A percentile compares a stretch with the other conserved stretches of the same genome.
Conservation (phyloP, 805 yeast genomes). For the Schizosaccharomyces lindneri region DNA sequence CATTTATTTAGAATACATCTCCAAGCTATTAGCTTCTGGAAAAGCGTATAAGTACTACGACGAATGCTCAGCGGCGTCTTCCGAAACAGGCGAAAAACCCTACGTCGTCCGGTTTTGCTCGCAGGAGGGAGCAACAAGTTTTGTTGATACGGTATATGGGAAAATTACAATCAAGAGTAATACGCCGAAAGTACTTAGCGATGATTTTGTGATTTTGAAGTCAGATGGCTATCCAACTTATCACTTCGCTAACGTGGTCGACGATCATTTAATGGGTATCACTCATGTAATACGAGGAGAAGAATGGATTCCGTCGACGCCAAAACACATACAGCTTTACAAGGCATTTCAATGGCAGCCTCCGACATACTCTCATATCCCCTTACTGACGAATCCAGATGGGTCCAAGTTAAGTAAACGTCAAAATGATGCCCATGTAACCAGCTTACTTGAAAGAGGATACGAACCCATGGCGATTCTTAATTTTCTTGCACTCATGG, state of each 20-base stretch:
- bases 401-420: slow-evolving; percentile 56
- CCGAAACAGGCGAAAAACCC: slow-evolving; percentile 15
- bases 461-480: slow-evolving; percentile 66
- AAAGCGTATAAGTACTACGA: slow-evolving; percentile 59
- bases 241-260: slow-evolving; percentile 87
- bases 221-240: slow-evolving; percentile 93
- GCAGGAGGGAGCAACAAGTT: slow-evolving; percentile 42
- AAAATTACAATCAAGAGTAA: slow-evolving; percentile 50
- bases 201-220: slow-evolving; percentile 71
- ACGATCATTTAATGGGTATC: slow-evolving; percentile 77
- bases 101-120: slow-evolving; percentile 42
- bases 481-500: slow-evolving; percentile 72
- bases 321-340: slow-evolving; percentile 75
- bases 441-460: slow-evolving; percentile 23
- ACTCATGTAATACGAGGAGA: slow-evolving; percentile 94
- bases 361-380: slow-evolving; percentile 73
- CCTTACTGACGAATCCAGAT: slow-evolving; percentile 35
- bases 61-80: slow-evolving; percentile 19
- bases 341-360: slow-evolving; percentile 63
- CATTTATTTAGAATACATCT: slow-evolving; percentile 38
- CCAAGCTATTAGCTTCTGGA: slow-evolving; percentile 25
- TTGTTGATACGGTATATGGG: slow-evolving; percentile 63
- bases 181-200: slow-evolving; percentile 40
- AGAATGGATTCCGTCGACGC: slow-evolving; percentile 92
- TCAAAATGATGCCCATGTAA: slow-evolving; percentile 54